Evolutionary conservation across 768 basidiomycete genomes (phyloP), one percentile per base, ranked within the genome.

Genomic region (Mycena epipterygia): DNA sequence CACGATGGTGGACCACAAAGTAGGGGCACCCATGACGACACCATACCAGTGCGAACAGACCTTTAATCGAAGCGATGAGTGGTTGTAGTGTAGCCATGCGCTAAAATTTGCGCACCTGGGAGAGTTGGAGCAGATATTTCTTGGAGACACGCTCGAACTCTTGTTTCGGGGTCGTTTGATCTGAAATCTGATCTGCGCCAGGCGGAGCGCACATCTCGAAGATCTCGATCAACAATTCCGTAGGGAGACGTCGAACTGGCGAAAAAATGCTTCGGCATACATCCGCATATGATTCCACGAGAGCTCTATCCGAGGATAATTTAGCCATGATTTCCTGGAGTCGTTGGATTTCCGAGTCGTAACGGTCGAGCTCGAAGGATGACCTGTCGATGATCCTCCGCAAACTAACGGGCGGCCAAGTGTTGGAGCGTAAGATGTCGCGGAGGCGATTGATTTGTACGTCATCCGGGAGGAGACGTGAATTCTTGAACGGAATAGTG

Each of bases 41-140:
- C 8, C 21, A 27, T 64, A 39, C 68, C 68, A 70, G 37, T 33
- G 57, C 2, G 55, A 70, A n/a, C 68, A 64, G 13, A 70, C 68
- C 62, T 70, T 13, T 13, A 12, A 14, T 30, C n/a, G n/a, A n/a
- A 13, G n/a, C 6, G 3, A 5, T 8, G 1, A 30, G 13, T 11
- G 25, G 13, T 49, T 48, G 21, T 17, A n/a, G n/a, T n/a, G n/a
- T n/a, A n/a, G n/a, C n/a, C n/a, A n/a, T n/a, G n/a, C n/a, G n/a
- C n/a, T n/a, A n/a, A n/a, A n/a, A n/a, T n/a, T n/a, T n/a, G 5
- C 46, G 44, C 8, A 49, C 68, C 60, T 46, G 32, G 0, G 61
- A 57, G 0, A 64, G 5, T 25, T 48, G 53, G 4, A 69, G 48
- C 32, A 69, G 32, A 48, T 64, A 51, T 2, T 17, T 33, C 49